phyloP scores from a whole-genome alignment of 441 rosid species.

The Lepidium campestre region DNA sequence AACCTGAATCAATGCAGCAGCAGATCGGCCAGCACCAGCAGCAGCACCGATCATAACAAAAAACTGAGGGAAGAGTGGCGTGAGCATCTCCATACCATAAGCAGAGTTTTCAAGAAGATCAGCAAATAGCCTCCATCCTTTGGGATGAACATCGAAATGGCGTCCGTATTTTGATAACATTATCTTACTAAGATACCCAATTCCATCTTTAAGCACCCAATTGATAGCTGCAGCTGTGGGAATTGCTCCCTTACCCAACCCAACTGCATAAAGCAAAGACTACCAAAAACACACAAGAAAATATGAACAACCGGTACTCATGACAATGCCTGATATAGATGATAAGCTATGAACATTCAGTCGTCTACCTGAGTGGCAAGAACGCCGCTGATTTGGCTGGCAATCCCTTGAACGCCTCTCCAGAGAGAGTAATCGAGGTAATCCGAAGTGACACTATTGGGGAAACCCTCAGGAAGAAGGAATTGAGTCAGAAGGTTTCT shows the following conservation, averaged over 20 bases:
- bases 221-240: slow-evolving; percentile 95
- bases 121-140: slow-evolving; percentile 94
- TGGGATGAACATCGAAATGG: slow-evolving; percentile 96
- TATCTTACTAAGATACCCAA: slow-evolving; percentile 91
- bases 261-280: slow-evolving; percentile 97
- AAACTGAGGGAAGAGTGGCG: slow-evolving; percentile 82
- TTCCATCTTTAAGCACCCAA: slow-evolving; percentile 97
- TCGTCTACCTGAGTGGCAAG: slow-evolving; percentile 82
- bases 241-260: slow-evolving; percentile 94
- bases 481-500: slow-evolving; percentile 40
- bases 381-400: slow-evolving; percentile 86
- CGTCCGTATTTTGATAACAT: slow-evolving; percentile 84
- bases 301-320: not conserved
- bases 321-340: slow-evolving; percentile 15
- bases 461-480: slow-evolving; percentile 90
- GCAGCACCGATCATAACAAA: slow-evolving; percentile 77
- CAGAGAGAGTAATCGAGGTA: slow-evolving; percentile 89
- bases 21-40: slow-evolving; percentile 96
- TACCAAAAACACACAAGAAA: slow-evolving; percentile 11
- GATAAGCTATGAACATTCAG: not conserved
- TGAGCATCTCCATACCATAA: slow-evolving; percentile 86
- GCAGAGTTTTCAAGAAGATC: slow-evolving; percentile 93
- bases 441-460: slow-evolving; percentile 75
- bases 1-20: slow-evolving; percentile 90
- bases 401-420: slow-evolving; percentile 92